Conservation (phyloP, 495 filamentous ascomycete genomes). For the Lasiosphaeria miniovina region DNA sequence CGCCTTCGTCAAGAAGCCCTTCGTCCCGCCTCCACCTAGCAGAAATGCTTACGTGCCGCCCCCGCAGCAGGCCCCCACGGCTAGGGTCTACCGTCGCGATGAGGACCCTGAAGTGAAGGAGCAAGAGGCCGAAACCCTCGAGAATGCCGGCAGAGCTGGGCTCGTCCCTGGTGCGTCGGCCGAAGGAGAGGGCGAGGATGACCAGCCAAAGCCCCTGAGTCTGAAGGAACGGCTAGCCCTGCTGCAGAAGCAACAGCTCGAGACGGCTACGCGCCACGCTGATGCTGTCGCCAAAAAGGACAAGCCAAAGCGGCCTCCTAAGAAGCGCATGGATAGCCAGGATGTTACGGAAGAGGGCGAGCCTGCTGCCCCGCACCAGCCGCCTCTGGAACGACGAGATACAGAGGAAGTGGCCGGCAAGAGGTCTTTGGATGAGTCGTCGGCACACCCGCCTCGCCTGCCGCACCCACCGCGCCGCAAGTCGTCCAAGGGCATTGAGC, state of each 20-base stretch:
- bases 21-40: conserved; percentile 91
- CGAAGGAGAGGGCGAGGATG: conserved; percentile 53
- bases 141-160: conserved; percentile 58
- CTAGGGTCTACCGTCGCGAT: conserved; percentile 80
- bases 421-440: conserved; percentile 55
- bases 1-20: conserved; percentile 95
- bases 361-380: conserved; percentile 30
- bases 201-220: conserved; percentile 83
- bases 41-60: conserved; percentile 87
- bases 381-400: conserved; percentile 43
- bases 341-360: conserved; percentile 39
- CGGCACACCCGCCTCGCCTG: conserved; percentile 38
- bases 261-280: conserved; percentile 76
- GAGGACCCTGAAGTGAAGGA: conserved; percentile 83
- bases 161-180: conserved; percentile 42
- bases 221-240: conserved; percentile 92
- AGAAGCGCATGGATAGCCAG: conserved; percentile 69
- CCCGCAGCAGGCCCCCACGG: conserved; percentile 56
- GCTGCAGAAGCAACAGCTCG: conserved; percentile 89
- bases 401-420: conserved; percentile 53
- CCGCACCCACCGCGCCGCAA: conserved; percentile 45
- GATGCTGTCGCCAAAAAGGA: conserved; percentile 81
- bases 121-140: conserved; percentile 54
- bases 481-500: conserved; percentile 52
- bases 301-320: conserved; percentile 76